Base-by-base conservation (phyloP, 1,284 basidiomycete genomes). In the Coriolopsis trogii region DNA sequence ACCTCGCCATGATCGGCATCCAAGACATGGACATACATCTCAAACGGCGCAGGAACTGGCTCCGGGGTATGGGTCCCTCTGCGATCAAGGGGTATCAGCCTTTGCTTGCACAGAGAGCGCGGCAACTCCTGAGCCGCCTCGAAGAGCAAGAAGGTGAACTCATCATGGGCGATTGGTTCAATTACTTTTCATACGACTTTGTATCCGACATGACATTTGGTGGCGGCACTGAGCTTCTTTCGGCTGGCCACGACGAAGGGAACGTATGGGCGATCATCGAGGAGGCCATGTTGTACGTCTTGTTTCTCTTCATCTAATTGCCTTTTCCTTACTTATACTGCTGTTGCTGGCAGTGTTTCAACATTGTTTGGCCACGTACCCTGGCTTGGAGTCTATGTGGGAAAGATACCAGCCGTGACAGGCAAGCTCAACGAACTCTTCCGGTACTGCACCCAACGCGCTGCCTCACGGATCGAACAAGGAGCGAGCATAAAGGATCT, bases 191-290 rank as follows among this genome's bases (percentile, higher is more conserved):
- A 4, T 56, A 47, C 36, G 65, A 67, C 49, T 59, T 67, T 25
- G 64, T 67, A 63, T 52, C 56, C 16, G 65, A 67, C 36, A 56
- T 66, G 57, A 61, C 58, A 62, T 61, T 64, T 30, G 62, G 63
- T 8, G 62, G 63, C 4, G 58, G 62, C 4, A 48, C 55, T 3
- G 58, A 60, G 30, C 58, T 63, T 46, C 41, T 63, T 8, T 44
- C 55, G 16, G 60, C 51, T 8, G 62, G 41, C 1, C n/a, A n/a
- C n/a, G 29, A 62, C 38, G 13, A 28, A 10, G 42, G 46, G 24
- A 55, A 49, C 24, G 26, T 44, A 28, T 58, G 53, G 53, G 23
- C 41, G 2, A n/a, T 44, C 3, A 38, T 60, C 26, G 47, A 52
- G 9, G 33, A 55, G 2, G 45, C 38, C 6, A 12, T 58, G 8